Evolutionary conservation across 306 rosid genomes (phyloP).

Genomic region (Begonia fuchsioides): DNA sequence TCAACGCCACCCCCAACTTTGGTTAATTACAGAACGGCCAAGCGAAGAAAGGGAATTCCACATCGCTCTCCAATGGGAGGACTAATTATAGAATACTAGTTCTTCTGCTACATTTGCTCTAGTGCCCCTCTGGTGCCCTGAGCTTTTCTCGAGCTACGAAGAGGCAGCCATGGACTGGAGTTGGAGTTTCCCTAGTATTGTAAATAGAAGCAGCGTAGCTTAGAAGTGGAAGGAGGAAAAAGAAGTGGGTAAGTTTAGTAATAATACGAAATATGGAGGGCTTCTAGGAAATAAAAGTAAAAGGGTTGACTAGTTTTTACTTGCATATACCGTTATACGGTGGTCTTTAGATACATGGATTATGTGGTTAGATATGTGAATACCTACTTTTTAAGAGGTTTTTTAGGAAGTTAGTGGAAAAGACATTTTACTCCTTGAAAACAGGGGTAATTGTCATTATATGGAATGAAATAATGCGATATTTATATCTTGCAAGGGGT

Average conservation of each 20-base stretch:
- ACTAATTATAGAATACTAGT: slow-evolving; percentile 57
- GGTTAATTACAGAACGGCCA: slow-evolving; percentile 61
- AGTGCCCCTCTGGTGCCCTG: slow-evolving; percentile 22
- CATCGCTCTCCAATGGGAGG: slow-evolving; percentile 94
- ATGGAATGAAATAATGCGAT: background rate
- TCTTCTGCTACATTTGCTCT: slow-evolving; percentile 19
- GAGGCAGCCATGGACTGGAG: slow-evolving; percentile 28
- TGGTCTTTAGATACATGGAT: slow-evolving; percentile 26
- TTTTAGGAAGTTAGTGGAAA: slow-evolving; percentile 10
- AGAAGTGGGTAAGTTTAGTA: background rate
- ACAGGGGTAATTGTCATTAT: slow-evolving; percentile 17
- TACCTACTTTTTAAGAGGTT: slow-evolving; percentile 10
- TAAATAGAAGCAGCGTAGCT: slow-evolving; percentile 27
- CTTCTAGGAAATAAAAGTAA: slow-evolving; percentile 5
- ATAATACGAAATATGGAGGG: slow-evolving; percentile 18
- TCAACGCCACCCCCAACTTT: slow-evolving; percentile 92
- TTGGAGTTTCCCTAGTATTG: slow-evolving; percentile 16
- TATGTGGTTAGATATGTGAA: slow-evolving; percentile 49
- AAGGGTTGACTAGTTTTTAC: slow-evolving; percentile 8
- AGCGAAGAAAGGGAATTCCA: slow-evolving; percentile 93
- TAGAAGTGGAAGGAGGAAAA: slow-evolving; percentile 19
- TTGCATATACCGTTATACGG: slow-evolving; percentile 15
- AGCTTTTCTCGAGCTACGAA: slow-evolving; percentile 18
- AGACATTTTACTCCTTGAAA: slow-evolving; percentile 30
- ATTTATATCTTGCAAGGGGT: background rate